Evolutionary conservation across 2,329 filamentous ascomycete species (phyloP).

Genomic region (Xylaria sp.): DNA sequence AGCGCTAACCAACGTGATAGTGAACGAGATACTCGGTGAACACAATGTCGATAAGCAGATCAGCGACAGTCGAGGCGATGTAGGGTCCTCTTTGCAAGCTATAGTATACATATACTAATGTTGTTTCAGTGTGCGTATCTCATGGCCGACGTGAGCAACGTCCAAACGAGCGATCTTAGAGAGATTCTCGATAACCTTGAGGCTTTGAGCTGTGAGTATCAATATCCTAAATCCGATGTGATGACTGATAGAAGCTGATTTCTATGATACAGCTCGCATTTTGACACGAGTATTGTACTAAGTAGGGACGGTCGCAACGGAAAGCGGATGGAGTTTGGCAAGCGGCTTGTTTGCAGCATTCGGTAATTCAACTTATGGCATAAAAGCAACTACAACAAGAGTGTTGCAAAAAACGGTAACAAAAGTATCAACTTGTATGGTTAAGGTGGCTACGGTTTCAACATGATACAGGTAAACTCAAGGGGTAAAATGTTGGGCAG

Average conservation of each 20-base stretch:
- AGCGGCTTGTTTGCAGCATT: slow-evolving; percentile 27
- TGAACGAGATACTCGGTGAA: slow-evolving; percentile 92
- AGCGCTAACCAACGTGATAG: slow-evolving; percentile 55
- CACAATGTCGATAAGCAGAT: slow-evolving; percentile 99
- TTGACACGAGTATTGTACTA: slow-evolving; percentile 56
- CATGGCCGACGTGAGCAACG: slow-evolving; percentile 96
- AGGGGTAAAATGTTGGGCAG: slow-evolving; percentile 18
- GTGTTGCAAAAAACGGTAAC: slow-evolving; percentile 7
- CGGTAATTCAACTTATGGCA: slow-evolving; percentile 40
- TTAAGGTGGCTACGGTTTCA: slow-evolving; percentile 32
- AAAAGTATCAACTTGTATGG: slow-evolving; percentile 25
- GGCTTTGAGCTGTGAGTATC: slow-evolving; percentile 76
- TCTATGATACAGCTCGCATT: slow-evolving; percentile 48
- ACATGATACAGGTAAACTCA: slow-evolving; percentile 28
- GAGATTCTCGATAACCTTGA: slow-evolving; percentile 87
- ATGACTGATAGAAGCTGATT: slow-evolving; percentile 36
- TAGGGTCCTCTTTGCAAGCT: slow-evolving; percentile 53
- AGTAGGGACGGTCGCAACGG: slow-evolving; percentile 11
- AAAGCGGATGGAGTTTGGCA: slow-evolving; percentile 33
- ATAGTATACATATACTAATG: slow-evolving; percentile 16
- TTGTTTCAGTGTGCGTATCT: slow-evolving; percentile 80
- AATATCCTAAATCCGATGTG: background rate
- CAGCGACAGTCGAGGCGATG: slow-evolving; percentile 92
- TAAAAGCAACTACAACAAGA: slow-evolving; percentile 19
- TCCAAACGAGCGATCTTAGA: slow-evolving; percentile 83